Evolutionary conservation across 257 asterid genomes (phyloP).

Genomic region (Paraleonurus japonicus): DNA sequence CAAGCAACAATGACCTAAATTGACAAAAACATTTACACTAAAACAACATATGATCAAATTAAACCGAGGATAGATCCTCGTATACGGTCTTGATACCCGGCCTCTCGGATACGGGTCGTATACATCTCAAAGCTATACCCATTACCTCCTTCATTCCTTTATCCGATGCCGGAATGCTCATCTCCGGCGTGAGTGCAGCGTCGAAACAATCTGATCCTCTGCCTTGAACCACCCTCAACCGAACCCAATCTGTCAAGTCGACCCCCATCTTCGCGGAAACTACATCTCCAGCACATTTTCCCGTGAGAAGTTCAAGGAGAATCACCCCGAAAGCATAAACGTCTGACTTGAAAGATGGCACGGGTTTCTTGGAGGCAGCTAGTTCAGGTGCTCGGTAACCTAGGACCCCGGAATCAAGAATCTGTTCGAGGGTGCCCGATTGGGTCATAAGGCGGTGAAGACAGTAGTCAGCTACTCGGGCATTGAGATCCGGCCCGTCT

Average conservation of each 20-base stretch:
- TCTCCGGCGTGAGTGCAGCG: slow-evolving; percentile 43
- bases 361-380: slow-evolving; percentile 73
- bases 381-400: slow-evolving; percentile 97
- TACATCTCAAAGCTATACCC: slow-evolving; percentile 69
- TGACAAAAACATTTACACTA: slow-evolving; percentile 34
- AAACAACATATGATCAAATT: slow-evolving; percentile 27
- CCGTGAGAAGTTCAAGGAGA: slow-evolving; percentile 73
- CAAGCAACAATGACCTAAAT: slow-evolving; percentile 57
- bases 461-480: slow-evolving; percentile 77
- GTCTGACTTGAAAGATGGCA: slow-evolving; percentile 85
- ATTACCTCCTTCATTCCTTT: slow-evolving; percentile 80
- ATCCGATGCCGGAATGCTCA: slow-evolving; percentile 51
- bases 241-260: slow-evolving; percentile 89
- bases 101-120: slow-evolving; percentile 72
- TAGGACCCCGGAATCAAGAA: slow-evolving; percentile 81
- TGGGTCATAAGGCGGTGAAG: slow-evolving; percentile 96
- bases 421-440: slow-evolving; percentile 79
- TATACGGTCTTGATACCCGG: slow-evolving; percentile 92
- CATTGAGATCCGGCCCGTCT: slow-evolving; percentile 74
- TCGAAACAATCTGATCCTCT: slow-evolving; percentile 72
- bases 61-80: slow-evolving; percentile 83
- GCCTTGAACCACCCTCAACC: slow-evolving; percentile 73
- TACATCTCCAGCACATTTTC: slow-evolving; percentile 93
- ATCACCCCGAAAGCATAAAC: slow-evolving; percentile 89
- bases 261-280: slow-evolving; percentile 87